Base-by-base conservation (phyloP, 768 basidiomycete genomes). In the Boletus sensibilis region DNA sequence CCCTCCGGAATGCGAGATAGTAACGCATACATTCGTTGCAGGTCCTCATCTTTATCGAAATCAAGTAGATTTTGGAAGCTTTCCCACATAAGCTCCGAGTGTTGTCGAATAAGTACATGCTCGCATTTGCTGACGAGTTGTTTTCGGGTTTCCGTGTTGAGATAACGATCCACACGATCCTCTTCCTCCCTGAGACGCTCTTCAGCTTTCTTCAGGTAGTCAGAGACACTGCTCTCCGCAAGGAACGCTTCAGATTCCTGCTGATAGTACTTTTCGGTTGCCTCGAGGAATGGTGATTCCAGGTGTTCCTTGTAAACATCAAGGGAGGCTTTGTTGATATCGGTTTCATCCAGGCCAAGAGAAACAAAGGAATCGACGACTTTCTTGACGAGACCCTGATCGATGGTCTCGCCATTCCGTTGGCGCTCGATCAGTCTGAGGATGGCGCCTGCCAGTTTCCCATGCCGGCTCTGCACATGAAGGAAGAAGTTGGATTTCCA, bases 291-390 rank as follows among this genome's bases (percentile, higher is more conserved):
- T 0, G 94, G 91, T 1, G 73, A 71, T 70, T 98, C 94, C 69
- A 98, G 92, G 64, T 94, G 87, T 56, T 91, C 87, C 68, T 83
- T 86, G 82, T 98, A 98, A 31, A 97, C 86, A 53, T 98, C 93
- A 39, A 97, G 86, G 57, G 93, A 94, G 27, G 89, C 87, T 65
- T 92, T 93, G 79, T 94, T 92, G 68, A 90, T 86, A 75, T 98
- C 93, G 44, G 82, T 79, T 66, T 96, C 92, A 68, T 99, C 95
- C 41, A 98, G 76, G 35, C 97, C 96, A 21, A 98, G 86, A 3
- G 94, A 95, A 25, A 98, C 89, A 64, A 98, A 92, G 13, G 92
- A 95, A 64, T 96, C 94, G 53, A 98, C 86, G 62, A 97, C 92
- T 71, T 91, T 92, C 78, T 94, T 98, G 58, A 98, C 84, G 34